Percentiles rank a stretch among this genome's conserved stretches.
Conservation (phyloP, 179 eudicot genomes). For the Vitellaria paradoxa region DNA sequence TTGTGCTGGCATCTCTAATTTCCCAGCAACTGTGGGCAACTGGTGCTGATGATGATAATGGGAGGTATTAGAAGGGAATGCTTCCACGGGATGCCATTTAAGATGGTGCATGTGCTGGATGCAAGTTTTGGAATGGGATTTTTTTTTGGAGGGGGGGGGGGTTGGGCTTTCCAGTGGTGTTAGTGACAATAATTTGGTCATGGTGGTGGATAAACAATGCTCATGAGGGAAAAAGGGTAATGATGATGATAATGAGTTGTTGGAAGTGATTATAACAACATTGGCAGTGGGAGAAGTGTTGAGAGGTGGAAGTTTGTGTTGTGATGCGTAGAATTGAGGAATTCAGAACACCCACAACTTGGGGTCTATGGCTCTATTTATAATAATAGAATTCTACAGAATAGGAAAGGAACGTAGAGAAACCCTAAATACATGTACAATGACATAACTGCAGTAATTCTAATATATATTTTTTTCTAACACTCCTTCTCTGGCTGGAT, state of each 20-base stretch:
- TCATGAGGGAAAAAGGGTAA: background rate
- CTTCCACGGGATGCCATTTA: background rate
- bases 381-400: too few species aligned
- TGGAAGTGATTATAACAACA: background rate
- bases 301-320: background rate
- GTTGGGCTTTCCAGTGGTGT: background rate
- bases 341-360: too few species aligned
- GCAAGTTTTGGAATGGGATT: background rate
- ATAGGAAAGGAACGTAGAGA: too few species aligned
- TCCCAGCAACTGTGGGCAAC: background rate
- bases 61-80: background rate
- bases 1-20: conserved; percentile 1
- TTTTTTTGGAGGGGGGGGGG: background rate
- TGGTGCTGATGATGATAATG: background rate
- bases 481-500: too few species aligned
- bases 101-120: background rate
- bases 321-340: too few species aligned
- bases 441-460: too few species aligned
- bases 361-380: too few species aligned
- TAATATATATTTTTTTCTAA: too few species aligned
- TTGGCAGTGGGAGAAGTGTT: background rate
- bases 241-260: background rate
- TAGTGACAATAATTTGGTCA: background rate
- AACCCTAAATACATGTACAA: too few species aligned
- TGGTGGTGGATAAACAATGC: background rate